phyloP scores from a whole-genome alignment of 2,329 filamentous ascomycete genomes.

The Diaporthe ilicicola region DNA sequence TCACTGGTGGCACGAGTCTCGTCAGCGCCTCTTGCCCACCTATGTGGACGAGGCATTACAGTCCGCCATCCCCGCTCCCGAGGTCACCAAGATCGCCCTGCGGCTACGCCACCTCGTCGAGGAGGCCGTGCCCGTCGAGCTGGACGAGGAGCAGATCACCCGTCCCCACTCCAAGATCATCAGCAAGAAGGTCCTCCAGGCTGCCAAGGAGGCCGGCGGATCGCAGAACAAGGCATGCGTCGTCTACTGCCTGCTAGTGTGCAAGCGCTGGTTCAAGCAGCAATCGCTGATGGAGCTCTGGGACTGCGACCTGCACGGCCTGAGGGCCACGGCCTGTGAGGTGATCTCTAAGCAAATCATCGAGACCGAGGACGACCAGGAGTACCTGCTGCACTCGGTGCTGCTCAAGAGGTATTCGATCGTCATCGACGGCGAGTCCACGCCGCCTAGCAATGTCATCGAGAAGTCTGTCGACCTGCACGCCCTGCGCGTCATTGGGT shows the following conservation, averaged over 20 bases:
- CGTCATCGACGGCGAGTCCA: constrained; percentile 74
- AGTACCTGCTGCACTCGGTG: constrained; percentile 81
- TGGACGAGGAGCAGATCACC: constrained; percentile 79
- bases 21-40: constrained; percentile 66
- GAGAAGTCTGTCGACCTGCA: constrained; percentile 95
- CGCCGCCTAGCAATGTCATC: constrained; percentile 83
- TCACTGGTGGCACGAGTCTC: constrained; percentile 53
- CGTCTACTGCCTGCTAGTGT: constrained; percentile 82
- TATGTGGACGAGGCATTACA: constrained; percentile 65
- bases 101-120: constrained; percentile 92
- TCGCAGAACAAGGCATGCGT: constrained; percentile 80
- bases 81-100: constrained; percentile 90
- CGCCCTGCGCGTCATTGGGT: constrained; percentile 86
- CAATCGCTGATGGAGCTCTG: constrained; percentile 86
- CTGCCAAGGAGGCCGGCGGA: constrained; percentile 84
- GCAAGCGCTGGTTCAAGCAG: constrained; percentile 76
- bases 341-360: constrained; percentile 91
- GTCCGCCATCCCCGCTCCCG: constrained; percentile 75
- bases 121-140: constrained; percentile 87
- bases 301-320: constrained; percentile 85
- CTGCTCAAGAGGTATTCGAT: constrained; percentile 91
- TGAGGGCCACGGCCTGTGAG: constrained; percentile 85
- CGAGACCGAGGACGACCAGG: constrained; percentile 80
- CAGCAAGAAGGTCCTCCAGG: constrained; percentile 79
- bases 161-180: constrained; percentile 86